These are phyloP conservation scores for Solanum chiquidenum DNA, from an alignment of 257 asterid genomes.

Conservation along the genomic window DNA sequence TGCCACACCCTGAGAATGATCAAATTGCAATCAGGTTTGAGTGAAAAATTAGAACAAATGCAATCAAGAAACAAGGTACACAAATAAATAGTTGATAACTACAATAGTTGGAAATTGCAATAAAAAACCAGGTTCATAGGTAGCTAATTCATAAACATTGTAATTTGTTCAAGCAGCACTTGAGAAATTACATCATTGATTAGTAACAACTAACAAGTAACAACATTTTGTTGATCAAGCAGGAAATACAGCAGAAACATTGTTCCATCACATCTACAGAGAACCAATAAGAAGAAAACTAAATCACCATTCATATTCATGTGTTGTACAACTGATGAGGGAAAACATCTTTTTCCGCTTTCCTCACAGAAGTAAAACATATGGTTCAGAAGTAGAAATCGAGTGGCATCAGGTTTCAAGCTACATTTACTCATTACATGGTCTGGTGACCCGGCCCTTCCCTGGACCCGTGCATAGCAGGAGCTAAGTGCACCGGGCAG, in stretches of 20 bases:
- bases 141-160: not conserved
- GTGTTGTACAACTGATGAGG: not conserved
- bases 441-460: not conserved
- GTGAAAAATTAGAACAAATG: not conserved
- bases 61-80: not conserved
- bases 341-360: not conserved
- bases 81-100: not conserved
- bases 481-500: not conserved
- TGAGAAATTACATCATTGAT: not conserved
- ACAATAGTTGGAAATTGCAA: not conserved
- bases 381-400: not conserved
- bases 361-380: not conserved
- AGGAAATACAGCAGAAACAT: not conserved
- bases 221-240: not conserved
- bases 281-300: not conserved
- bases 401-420: not conserved
- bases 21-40: not conserved
- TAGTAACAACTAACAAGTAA: not conserved
- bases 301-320: not conserved
- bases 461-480: not conserved
- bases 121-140: not conserved
- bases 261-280: not conserved
- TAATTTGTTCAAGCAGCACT: not conserved
- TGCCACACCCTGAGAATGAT: conserved; percentile 45
- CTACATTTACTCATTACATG: not conserved